Conservation (phyloP, 129 eudicot genomes). For the Rutidosis leptorrhynchoides region DNA sequence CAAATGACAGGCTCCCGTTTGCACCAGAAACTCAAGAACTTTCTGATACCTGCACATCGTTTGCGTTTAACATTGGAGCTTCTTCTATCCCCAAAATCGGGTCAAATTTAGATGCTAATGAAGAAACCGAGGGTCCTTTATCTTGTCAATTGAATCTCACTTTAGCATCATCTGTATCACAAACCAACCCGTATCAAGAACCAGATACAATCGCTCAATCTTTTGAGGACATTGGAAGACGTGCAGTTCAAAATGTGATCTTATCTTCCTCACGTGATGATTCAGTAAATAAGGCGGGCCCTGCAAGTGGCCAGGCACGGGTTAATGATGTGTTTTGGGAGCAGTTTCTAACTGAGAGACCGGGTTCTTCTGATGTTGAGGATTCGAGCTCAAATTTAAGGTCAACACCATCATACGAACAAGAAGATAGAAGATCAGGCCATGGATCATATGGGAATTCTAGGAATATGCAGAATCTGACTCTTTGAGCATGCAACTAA, state of each 20-base stretch:
- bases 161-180: constrained; percentile 63
- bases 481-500: constrained; percentile 36
- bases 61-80: constrained; percentile 57
- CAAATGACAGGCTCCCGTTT: constrained; percentile 30
- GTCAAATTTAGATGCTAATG: constrained; percentile 35
- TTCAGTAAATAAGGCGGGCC: constrained; percentile 28
- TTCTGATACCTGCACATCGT: constrained; percentile 78
- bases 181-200: constrained; percentile 38
- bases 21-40: constrained; percentile 63
- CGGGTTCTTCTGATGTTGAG: constrained; percentile 69
- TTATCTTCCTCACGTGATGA: constrained; percentile 35
- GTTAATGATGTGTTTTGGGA: constrained; percentile 94
- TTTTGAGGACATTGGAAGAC: constrained; percentile 38
- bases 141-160: constrained; percentile 79
- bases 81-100: constrained; percentile 39
- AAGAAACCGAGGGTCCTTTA: constrained; percentile 57
- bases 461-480: constrained; percentile 48
- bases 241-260: constrained; percentile 29
- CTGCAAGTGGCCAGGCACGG: constrained; percentile 40
- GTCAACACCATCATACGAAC: constrained; percentile 51
- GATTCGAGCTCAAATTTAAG: constrained; percentile 57
- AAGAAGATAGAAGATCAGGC: constrained; percentile 45
- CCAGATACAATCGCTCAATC: constrained; percentile 33
- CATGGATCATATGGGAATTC: constrained; percentile 44
- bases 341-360: constrained; percentile 90